Evolutionary conservation across 257 asterid species (phyloP).

Genomic region (Echium plantagineum): DNA sequence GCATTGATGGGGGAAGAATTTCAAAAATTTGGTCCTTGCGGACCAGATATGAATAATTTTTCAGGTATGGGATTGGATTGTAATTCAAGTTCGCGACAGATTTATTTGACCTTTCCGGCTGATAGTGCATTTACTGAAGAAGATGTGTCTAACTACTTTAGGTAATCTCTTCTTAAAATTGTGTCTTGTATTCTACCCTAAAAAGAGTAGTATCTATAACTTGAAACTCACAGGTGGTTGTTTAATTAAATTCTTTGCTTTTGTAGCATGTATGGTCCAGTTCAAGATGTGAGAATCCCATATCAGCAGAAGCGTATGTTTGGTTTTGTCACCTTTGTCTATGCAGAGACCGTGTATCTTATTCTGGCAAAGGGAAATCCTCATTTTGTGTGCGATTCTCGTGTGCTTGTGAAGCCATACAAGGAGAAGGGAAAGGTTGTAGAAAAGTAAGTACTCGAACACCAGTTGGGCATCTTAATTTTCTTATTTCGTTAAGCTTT

Average conservation of each 20-base stretch:
- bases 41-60: conserved; percentile 37
- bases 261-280: conserved; percentile 60
- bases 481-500: background rate
- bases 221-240: background rate
- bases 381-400: conserved; percentile 47
- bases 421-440: conserved; percentile 61
- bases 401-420: conserved; percentile 63
- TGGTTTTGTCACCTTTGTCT: conserved; percentile 71
- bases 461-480: background rate
- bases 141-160: conserved; percentile 76
- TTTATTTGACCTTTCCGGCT: conserved; percentile 87
- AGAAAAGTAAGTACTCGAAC: conserved; percentile 35
- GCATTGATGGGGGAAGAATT: conserved; percentile 30
- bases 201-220: background rate
- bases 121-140: conserved; percentile 87
- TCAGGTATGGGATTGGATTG: conserved; percentile 39
- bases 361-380: conserved; percentile 64
- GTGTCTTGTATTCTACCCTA: no score
- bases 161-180: conserved; percentile 22
- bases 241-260: conserved; percentile 6
- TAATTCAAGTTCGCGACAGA: conserved; percentile 57
- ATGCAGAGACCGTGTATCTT: conserved; percentile 46
- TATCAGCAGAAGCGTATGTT: conserved; percentile 73
- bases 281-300: conserved; percentile 64
- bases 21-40: conserved; percentile 21